These are phyloP conservation scores for Starmerella bombi DNA, from an alignment of 805 yeast genomes.

Conservation along the genomic window DNA sequence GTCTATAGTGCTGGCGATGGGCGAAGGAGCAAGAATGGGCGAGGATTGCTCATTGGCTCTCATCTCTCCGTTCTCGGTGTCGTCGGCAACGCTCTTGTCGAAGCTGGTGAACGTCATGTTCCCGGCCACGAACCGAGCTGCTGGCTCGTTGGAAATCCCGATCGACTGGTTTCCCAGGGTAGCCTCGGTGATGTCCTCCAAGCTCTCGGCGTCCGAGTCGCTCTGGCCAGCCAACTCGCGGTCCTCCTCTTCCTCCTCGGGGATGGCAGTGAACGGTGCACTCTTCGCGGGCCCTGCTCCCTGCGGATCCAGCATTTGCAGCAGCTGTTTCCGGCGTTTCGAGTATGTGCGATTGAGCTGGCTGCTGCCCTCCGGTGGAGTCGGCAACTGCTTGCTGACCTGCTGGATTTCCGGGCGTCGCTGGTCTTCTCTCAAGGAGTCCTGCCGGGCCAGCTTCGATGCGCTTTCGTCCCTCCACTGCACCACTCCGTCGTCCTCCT, in stretches of 20 bases:
- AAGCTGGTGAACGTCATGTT: neutral
- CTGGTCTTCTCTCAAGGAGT: slow-evolving; percentile 26
- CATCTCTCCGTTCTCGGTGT: too few species aligned
- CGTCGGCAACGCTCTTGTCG: too few species aligned
- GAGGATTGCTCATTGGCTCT: too few species aligned
- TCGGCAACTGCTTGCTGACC: slow-evolving; percentile 8
- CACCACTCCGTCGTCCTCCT: slow-evolving; percentile 7
- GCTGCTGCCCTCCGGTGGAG: slow-evolving; percentile 5
- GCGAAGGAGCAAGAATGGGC: neutral
- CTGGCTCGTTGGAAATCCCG: slow-evolving; percentile 1
- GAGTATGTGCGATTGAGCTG: slow-evolving; percentile 21
- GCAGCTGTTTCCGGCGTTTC: slow-evolving; percentile 15
- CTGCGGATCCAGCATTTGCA: slow-evolving; percentile 18
- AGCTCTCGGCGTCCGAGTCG: too few species aligned
- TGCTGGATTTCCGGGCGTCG: slow-evolving; percentile 22
- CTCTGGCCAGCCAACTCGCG: neutral
- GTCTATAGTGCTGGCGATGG: neutral
- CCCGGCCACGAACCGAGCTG: neutral
- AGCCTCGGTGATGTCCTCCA: neutral
- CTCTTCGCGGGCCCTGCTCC: slow-evolving; percentile 6
- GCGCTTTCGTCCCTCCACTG: slow-evolving; percentile 9
- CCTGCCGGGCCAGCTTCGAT: slow-evolving; percentile 22
- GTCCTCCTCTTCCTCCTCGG: slow-evolving; percentile 15
- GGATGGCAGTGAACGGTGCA: slow-evolving; percentile 5
- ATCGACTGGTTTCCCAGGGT: slow-evolving; percentile 1